These are phyloP conservation scores for Corylus heterophylla DNA, from an alignment of 306 rosid genomes.

Conservation along the genomic window DNA sequence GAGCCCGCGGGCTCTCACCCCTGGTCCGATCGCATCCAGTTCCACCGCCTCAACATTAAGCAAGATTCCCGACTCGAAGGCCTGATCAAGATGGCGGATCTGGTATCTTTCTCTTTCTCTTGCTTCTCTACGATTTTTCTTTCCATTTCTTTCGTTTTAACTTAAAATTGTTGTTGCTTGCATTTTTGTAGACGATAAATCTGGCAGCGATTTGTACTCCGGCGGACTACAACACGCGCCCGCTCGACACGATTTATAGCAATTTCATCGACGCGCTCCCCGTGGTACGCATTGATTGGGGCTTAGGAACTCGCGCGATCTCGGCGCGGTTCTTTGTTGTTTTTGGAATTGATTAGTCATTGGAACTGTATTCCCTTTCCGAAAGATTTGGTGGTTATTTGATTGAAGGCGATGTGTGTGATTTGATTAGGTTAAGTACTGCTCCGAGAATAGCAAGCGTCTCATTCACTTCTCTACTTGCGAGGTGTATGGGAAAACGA, in stretches of 20 bases:
- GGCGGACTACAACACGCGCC: slow-evolving; percentile 94
- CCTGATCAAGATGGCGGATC: slow-evolving; percentile 89
- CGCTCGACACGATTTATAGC: slow-evolving; percentile 87
- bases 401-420: slow-evolving; percentile 34
- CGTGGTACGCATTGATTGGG: slow-evolving; percentile 53
- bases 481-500: slow-evolving; percentile 95
- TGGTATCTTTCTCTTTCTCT: slow-evolving; percentile 37
- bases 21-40: slow-evolving; percentile 78
- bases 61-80: slow-evolving; percentile 86
- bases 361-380: background rate
- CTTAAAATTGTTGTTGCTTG: background rate
- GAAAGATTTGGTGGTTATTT: slow-evolving; percentile 13
- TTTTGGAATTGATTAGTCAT: background rate
- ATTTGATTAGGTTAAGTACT: slow-evolving; percentile 74
- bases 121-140: background rate
- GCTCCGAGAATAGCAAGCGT: slow-evolving; percentile 85
- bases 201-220: slow-evolving; percentile 97
- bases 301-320: background rate
- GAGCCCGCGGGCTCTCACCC: slow-evolving; percentile 59
- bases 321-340: background rate
- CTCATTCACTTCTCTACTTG: slow-evolving; percentile 93
- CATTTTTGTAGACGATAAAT: slow-evolving; percentile 61
- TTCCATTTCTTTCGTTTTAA: background rate
- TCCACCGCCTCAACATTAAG: slow-evolving; percentile 92
- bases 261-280: slow-evolving; percentile 95